A percentile compares a stretch with the other conserved stretches of the same genome.
These are phyloP conservation scores for Erodium chrysanthum DNA, from an alignment of 441 rosid genomes.

Conservation along the genomic window DNA sequence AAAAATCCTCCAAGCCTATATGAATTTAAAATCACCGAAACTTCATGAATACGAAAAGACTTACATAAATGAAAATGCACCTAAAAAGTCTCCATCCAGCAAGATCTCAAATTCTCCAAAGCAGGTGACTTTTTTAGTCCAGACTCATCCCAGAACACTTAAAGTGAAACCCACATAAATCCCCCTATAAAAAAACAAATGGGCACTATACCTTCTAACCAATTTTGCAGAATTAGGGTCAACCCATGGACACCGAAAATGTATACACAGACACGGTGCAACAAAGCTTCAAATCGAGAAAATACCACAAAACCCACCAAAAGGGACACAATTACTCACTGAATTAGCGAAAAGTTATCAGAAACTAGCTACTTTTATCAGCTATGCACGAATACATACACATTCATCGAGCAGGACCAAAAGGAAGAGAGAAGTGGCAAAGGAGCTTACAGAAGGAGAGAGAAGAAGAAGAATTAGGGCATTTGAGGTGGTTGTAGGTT, in stretches of 20 bases:
- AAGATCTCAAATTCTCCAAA: background rate
- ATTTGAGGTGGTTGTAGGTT: background rate
- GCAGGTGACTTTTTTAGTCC: background rate
- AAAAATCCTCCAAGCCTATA: background rate
- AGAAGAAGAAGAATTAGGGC: slow-evolving; percentile 5
- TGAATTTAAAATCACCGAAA: background rate
- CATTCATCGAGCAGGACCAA: background rate
- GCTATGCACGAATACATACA: background rate
- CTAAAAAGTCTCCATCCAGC: background rate
- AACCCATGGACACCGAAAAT: background rate
- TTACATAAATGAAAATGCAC: background rate
- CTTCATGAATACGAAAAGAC: background rate
- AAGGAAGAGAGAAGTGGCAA: background rate
- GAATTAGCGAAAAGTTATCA: background rate
- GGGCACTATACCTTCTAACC: background rate
- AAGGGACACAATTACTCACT: background rate
- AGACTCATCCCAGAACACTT: background rate
- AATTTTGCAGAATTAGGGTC: background rate
- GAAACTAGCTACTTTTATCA: background rate
- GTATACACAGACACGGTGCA: background rate
- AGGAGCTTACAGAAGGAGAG: slow-evolving; percentile 21
- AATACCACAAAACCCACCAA: slow-evolving; percentile 2
- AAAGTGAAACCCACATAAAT: background rate
- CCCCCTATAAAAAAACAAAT: background rate
- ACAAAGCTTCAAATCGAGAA: background rate